A percentile compares a stretch with the other conserved stretches of the same genome.
These are phyloP conservation scores for Capsicum rhomboideum DNA, from an alignment of 257 asterid genomes.

Conservation along the genomic window DNA sequence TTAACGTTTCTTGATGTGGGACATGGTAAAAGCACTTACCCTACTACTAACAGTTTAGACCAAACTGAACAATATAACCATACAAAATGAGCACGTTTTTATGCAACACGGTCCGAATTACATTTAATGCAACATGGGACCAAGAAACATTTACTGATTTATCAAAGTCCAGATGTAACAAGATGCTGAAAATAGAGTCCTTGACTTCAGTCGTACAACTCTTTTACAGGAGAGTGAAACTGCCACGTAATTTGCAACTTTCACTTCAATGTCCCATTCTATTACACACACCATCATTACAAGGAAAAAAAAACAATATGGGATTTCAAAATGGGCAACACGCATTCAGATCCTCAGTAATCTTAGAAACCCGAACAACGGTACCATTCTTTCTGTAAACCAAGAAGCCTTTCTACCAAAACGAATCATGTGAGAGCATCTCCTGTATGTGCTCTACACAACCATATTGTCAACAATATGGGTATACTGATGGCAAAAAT, in stretches of 20 bases:
- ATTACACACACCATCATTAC: background rate
- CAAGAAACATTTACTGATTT: background rate
- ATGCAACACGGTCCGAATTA: background rate
- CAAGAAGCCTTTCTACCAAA: background rate
- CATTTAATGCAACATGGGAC: background rate
- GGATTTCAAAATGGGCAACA: background rate
- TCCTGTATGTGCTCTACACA: background rate
- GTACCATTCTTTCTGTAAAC: background rate
- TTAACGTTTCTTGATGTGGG: too few species aligned
- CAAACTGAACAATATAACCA: background rate
- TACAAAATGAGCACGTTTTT: background rate
- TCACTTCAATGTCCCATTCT: background rate
- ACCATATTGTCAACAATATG: background rate
- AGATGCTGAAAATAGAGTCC: background rate
- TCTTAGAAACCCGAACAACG: background rate
- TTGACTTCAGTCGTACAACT: background rate
- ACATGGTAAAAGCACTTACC: too few species aligned
- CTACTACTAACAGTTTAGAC: background rate
- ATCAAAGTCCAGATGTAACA: background rate
- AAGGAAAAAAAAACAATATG: background rate
- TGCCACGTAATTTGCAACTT: background rate
- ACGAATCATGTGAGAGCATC: background rate
- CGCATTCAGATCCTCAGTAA: background rate
- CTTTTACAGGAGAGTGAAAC: background rate
- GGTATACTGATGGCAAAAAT: slow-evolving; percentile 1